Evolutionary conservation across 257 asterid species (phyloP), one percentile per base, ranked within the genome.

Genomic region (Ilex asprella): DNA sequence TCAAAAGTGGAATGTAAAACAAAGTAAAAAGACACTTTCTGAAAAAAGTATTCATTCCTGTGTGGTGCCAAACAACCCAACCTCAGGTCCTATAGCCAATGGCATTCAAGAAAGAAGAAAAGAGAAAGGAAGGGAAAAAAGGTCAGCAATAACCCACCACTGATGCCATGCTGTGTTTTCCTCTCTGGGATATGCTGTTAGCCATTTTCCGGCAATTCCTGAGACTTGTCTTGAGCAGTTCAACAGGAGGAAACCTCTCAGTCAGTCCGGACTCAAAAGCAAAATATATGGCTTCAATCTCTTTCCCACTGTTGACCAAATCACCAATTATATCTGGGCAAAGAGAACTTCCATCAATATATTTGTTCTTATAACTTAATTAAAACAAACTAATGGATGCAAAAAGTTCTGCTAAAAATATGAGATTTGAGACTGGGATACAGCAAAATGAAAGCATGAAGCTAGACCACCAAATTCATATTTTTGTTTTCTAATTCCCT

Each of bases 271-370:
- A 35, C 63, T 64, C 71, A 5, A 56, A 55, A 53, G 76, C 67
- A 46, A 71, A 71, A 65, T 71, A 71, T 53, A 65, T 41, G 12
- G 76, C 76, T 39, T 71, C 76, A 55, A 71, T 41, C 67, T 71
- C 76, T 66, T 55, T 64, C 58, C 67, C 76, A 43, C 21, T 59
- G 58, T 65, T 71, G 63, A 71, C 63, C 50, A 71, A 66, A 52
- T 71, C 71, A 12, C 65, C 71, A 51, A 71, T 71, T 64, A 71
- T 71, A 59, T 65, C 76, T 71, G 71, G 16, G 46, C 27, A 13
- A 64, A 54, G 31, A 46, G 46, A 39, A 60, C n/a, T 8, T 30
- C 31, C 39, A 60, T 12, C n/a, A 46, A 31, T 29, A 13, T 41
- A 55, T 16, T 53, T 41, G 43, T 16, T 53, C 16, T 31, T 21